A percentile compares a stretch with the other conserved stretches of the same genome.
phyloP scores from a whole-genome alignment of 305 asterid species.

The Plantago rigida region DNA sequence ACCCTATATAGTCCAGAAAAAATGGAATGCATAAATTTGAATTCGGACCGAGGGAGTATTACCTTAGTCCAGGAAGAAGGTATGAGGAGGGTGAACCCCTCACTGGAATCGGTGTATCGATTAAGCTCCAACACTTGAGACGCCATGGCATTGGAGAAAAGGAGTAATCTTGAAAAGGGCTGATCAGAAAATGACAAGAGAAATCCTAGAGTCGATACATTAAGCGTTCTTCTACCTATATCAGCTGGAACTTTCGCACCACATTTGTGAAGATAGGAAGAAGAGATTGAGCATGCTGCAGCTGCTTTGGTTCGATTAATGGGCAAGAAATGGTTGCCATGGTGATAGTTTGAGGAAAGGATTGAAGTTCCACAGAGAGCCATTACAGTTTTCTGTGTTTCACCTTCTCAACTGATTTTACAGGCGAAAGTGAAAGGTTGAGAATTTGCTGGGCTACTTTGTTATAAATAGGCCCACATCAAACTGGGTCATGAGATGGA shows the following conservation, averaged over 20 bases:
- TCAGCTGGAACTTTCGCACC: conserved; percentile 13
- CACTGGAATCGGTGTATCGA: conserved; percentile 48
- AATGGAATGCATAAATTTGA: too few relatives aligned
- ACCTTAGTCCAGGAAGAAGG: conserved; percentile 83
- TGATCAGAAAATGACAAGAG: conserved; percentile 22
- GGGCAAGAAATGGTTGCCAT: conserved; percentile 7
- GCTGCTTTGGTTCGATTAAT: too few relatives aligned
- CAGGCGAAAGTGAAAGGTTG: too few relatives aligned
- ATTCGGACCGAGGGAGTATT: too few relatives aligned
- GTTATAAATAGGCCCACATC: too few relatives aligned
- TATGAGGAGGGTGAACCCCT: conserved; percentile 68
- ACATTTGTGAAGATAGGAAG: conserved; percentile 17
- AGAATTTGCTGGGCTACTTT: too few relatives aligned
- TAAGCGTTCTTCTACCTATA: conserved; percentile 33
- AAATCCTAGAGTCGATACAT: conserved; percentile 36
- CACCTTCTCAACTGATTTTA: too few relatives aligned
- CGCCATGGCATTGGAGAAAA: conserved; percentile 32
- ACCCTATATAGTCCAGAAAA: too few relatives aligned
- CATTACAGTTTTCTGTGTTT: conserved; percentile 5
- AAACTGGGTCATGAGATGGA: too few relatives aligned
- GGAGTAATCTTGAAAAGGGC: conserved; percentile 28
- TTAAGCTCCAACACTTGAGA: conserved; percentile 43
- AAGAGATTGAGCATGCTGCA: too few relatives aligned
- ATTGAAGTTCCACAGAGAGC: conserved; percentile 27
- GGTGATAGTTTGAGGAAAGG: background rate